Conservation (phyloP, 2,329 filamentous ascomycete species). For the Venturia oleaginea region DNA sequence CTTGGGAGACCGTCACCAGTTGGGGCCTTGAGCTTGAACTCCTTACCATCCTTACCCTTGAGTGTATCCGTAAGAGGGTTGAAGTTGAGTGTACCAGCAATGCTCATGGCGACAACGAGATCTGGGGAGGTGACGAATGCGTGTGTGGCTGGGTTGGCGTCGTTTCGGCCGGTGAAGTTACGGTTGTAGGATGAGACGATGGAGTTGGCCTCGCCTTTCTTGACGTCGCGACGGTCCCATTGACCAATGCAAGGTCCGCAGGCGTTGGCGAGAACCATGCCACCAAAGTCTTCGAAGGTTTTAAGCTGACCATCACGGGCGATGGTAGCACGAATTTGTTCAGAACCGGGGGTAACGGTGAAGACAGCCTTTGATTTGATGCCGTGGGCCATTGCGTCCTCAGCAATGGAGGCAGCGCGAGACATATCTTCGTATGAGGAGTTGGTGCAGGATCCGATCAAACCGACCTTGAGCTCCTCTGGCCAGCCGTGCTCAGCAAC, state of each 20-base stretch:
- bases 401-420: slow-evolving; percentile 81
- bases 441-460: slow-evolving; percentile 99
- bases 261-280: slow-evolving; percentile 88
- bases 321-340: slow-evolving; percentile 93
- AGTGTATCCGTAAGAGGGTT: slow-evolving; percentile 89
- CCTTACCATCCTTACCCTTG: slow-evolving; percentile 92
- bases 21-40: slow-evolving; percentile 79
- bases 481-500: slow-evolving; percentile 95
- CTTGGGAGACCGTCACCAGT: slow-evolving; percentile 71
- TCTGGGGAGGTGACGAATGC: slow-evolving; percentile 89
- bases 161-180: slow-evolving; percentile 98
- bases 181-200: slow-evolving; percentile 99
- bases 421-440: slow-evolving; percentile 84
- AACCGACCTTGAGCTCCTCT: slow-evolving; percentile 87
- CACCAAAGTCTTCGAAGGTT: slow-evolving; percentile 94
- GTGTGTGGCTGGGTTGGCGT: slow-evolving; percentile 90
- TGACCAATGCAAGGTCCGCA: slow-evolving; percentile 66
- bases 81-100: slow-evolving; percentile 81
- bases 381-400: slow-evolving; percentile 83
- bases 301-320: slow-evolving; percentile 81
- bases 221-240: slow-evolving; percentile 88
- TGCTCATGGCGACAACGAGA: slow-evolving; percentile 75
- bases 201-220: slow-evolving; percentile 92
- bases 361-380: slow-evolving; percentile 90
- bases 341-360: slow-evolving; percentile 90